Base-by-base conservation (phyloP, 768 basidiomycete genomes). In the Clitopilus passeckerianus region DNA sequence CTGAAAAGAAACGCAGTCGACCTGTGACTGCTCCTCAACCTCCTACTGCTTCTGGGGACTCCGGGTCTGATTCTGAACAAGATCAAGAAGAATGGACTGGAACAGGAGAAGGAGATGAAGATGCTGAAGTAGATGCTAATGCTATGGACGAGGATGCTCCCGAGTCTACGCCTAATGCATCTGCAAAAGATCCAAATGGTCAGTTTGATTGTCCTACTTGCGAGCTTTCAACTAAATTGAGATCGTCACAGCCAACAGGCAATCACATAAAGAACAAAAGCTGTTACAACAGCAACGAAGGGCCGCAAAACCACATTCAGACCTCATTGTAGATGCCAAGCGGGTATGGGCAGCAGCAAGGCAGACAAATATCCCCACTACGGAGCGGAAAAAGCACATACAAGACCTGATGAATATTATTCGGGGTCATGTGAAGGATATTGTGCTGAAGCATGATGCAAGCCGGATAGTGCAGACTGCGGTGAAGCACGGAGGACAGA, bases 361-460 rank as follows among this genome's bases (percentile, higher is more conserved):
- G 58, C 83, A 89, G 71, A 89, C 88, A 72, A 84, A 85, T 53
- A 80, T 94, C 37, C 73, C 85, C 0, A 74, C 86, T 20, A 71
- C 83, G 23, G 89, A 95, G 66, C 84, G 94, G 22, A 85, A 87
- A 63, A 84, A 86, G 64, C 86, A 93, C 54, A 77, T 96, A 59
- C 76, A 80, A 52, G 82, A 85, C 24, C 80, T 98, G 8, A 91
- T 93, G 85, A 74, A 77, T 30, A 79, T 88, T 50, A 85, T 94
- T 20, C 84, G 89, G 20, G 93, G 93, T 5, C 86, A 86, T 64
- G 86, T 96, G 46, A 86, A 87, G 60, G 93, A 95, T 33, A 86
- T 96, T 35, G 88, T 91, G 1, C 82, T 92, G 68, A 96, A 95
- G 71, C 95, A 96, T 66, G 93, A 96, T 71, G 93, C 93, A 7